Conservation (phyloP, 225 moss, liverwort and hornwort genomes). For the Sphagnum tenellum region DNA sequence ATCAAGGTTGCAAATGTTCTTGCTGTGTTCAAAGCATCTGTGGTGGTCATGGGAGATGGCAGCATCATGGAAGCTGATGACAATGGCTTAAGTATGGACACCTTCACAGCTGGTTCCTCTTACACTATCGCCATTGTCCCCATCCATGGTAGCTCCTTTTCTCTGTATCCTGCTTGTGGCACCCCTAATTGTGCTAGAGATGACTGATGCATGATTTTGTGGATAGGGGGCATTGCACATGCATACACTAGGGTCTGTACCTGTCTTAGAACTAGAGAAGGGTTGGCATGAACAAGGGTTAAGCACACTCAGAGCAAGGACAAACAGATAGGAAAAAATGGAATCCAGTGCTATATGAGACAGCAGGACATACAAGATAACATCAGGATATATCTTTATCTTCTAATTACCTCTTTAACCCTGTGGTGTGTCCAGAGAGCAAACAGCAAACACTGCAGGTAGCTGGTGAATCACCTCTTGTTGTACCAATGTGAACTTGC, state of each 20-base stretch:
- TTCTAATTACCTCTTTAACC: neutral
- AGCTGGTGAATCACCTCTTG: slow-evolving; percentile 33
- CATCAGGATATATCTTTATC: neutral
- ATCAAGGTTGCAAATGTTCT: slow-evolving; percentile 43
- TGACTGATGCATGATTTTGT: no score
- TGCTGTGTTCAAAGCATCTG: slow-evolving; percentile 39
- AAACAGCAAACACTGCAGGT: slow-evolving; percentile 11
- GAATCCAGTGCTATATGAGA: neutral
- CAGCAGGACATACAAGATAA: neutral
- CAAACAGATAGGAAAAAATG: no score
- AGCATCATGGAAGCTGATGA: slow-evolving; percentile 55
- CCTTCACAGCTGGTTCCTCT: slow-evolving; percentile 28
- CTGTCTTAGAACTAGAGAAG: neutral
- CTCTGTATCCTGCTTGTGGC: neutral
- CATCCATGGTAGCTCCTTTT: slow-evolving; percentile 13
- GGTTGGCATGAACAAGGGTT: neutral
- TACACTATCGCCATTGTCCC: slow-evolving; percentile 33
- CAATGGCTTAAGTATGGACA: slow-evolving; percentile 43
- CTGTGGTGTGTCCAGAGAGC: slow-evolving; percentile 11
- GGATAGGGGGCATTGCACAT: no score
- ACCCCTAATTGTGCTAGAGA: no score
- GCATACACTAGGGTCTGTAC: no score
- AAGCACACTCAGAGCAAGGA: neutral
- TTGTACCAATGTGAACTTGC: slow-evolving; percentile 39
- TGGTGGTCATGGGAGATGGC: slow-evolving; percentile 41